Percentiles rank a stretch among this genome's conserved stretches.
These are phyloP conservation scores for Crithidia mellificae DNA, from an alignment of 208 protist genomes.

Conservation along the genomic window DNA sequence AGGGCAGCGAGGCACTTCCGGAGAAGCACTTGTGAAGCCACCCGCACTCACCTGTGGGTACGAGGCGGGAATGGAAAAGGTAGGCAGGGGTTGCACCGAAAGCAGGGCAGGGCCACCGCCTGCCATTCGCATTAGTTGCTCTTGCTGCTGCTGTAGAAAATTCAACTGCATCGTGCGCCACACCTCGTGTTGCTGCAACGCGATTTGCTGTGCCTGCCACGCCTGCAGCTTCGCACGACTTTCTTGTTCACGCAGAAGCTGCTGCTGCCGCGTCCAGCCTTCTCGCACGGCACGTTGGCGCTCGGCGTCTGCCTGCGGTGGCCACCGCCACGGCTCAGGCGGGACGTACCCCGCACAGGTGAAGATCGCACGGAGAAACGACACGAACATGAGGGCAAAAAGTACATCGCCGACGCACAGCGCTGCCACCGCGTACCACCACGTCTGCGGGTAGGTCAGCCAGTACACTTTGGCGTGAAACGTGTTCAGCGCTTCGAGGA, in stretches of 20 bases:
- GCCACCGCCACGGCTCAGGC: constrained; percentile 25
- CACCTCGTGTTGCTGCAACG: neutral
- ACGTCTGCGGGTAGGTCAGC: constrained; percentile 11
- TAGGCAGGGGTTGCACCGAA: neutral
- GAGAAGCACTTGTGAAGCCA: too few species aligned
- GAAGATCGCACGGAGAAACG: constrained; percentile 24
- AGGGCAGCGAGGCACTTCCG: too few species aligned
- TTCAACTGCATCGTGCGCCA: neutral
- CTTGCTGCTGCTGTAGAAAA: constrained; percentile 3
- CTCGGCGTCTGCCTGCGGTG: constrained; percentile 16
- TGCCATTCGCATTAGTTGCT: neutral
- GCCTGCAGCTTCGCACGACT: neutral
- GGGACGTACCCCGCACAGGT: constrained; percentile 36
- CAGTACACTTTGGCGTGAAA: neutral
- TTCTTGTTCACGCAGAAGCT: constrained; percentile 8
- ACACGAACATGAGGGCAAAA: constrained; percentile 23
- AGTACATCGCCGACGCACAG: constrained; percentile 10
- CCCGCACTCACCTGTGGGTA: too few species aligned
- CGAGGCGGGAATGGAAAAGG: too few species aligned
- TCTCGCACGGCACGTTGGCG: constrained; percentile 2
- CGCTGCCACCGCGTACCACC: neutral
- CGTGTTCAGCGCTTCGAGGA: neutral
- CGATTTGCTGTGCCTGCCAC: neutral
- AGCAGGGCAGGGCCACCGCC: neutral
- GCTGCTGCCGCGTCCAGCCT: constrained; percentile 3